Evolutionary conservation across 768 basidiomycete genomes (phyloP).

Genomic region (Mycena sanguinolenta): DNA sequence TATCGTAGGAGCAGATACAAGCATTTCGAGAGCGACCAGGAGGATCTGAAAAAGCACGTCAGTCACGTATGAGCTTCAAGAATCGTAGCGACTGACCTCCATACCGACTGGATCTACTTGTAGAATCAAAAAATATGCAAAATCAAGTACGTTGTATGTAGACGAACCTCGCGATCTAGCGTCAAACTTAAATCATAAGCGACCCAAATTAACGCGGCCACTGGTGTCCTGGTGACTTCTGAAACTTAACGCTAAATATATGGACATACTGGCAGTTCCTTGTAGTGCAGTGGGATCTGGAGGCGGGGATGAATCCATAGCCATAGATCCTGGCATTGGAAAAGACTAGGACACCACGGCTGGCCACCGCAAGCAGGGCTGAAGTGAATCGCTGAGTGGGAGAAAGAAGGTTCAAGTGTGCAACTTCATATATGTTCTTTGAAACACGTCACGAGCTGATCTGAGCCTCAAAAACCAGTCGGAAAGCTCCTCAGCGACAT

Average conservation of each 20-base stretch:
- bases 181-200: conserved; percentile 9
- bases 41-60: background rate
- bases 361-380: background rate
- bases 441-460: background rate
- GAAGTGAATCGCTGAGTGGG: background rate
- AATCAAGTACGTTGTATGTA: background rate
- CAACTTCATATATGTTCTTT: background rate
- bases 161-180: conserved; percentile 23
- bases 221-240: background rate
- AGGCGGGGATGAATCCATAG: too few relatives aligned
- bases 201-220: conserved; percentile 18
- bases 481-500: too few relatives aligned
- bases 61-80: background rate
- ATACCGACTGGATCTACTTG: conserved; percentile 14
- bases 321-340: too few relatives aligned
- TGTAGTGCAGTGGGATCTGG: background rate
- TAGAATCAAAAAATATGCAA: background rate
- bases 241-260: background rate
- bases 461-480: background rate
- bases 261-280: background rate
- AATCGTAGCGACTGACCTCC: conserved; percentile 5
- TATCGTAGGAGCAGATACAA: conserved; percentile 21
- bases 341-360: background rate
- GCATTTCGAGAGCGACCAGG: conserved; percentile 12
- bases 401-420: background rate